Base-by-base conservation (phyloP, 371 early-diverging fungal genomes). In the Saksenaea vasiformis region DNA sequence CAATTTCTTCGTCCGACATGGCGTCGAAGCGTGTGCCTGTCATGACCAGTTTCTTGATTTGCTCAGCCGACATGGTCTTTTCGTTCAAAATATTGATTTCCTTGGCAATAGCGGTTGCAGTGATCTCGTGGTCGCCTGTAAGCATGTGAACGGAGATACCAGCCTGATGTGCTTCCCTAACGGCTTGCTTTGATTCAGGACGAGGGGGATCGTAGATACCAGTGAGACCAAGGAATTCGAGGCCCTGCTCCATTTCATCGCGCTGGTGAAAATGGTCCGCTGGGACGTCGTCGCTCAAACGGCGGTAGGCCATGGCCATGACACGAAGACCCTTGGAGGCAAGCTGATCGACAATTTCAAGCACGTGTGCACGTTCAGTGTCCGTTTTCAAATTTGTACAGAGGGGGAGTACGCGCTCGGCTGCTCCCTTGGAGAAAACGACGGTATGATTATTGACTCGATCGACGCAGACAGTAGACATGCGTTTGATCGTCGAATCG, bases 121-220 rank as follows among this genome's bases (percentile, higher is more conserved):
- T 97, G 22, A 87, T 82, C 3, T 92, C 87, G 66, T 96, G 95
- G 70, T 97, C 96, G 31, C 96, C 97, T 2, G 97, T 96, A 35
- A 96, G 84, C 95, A 97, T 96, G 63, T 91, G 87, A 11, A 96
- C 95, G n/a, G 85, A 83, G 71, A 98, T 95, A 19, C 97, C 97
- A 15, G 97, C 96, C 27, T 79, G 72, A 54, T 93, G 88, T 54
- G 95, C 94, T 70, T 91, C 87, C 66, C 85, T 74, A 11, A 96
- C 94, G 55, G 93, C 93, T 1, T 77, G 76, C 47, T 83, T 63
- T 0, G 87, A 84, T 73, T 90, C 90, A 14, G 83, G 73, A 9
- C 91, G 91, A 13, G 96, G 94, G 11, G 96, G 96, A 68, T 95
- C 98, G 62, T 92, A 91, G 55, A 96, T 84, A 19, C 95, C 96